Base-by-base conservation (phyloP, 768 basidiomycete genomes). In the Amyloporia xantha region DNA sequence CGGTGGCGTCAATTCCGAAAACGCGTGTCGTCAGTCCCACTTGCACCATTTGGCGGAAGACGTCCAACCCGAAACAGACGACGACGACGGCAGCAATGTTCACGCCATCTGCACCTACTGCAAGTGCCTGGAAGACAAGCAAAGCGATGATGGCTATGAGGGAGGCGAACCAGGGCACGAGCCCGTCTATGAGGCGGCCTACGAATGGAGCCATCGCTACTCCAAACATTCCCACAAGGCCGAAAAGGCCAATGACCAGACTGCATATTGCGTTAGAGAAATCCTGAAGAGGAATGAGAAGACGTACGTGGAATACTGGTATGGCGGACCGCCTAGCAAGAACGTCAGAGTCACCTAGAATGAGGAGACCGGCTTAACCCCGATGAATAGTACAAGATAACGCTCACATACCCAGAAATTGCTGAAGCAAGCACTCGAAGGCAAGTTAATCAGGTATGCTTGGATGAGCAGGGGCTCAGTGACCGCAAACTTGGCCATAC, bases 381-480 rank as follows among this genome's bases (percentile, higher is more conserved):
- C 9, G 38, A 39, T 7, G 20, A 19, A 21, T 41, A 5, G 17
- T 15, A 44, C 13, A 28, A 41, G n/a, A 7, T 17, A 27, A 6
- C 17, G 38, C 20, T 21, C 10, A 41, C 54, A 10, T 41, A 68
- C 71, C 71, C 72, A 71, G 55, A 66, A 72, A 54, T 61, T 67
- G 3, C 63, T 58, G 54, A 75, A 82, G 44, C 79, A 82, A 21
- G 82, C 82, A 51, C 75, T 76, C 11, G 72, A 74, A 23, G 72
- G 72, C 13, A 88, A 60, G 54, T 80, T 77, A 58, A 88, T 71
- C 53, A 88, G 63, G 51, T 74, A 70, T 2, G 73, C 69, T 62
- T 93, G 91, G 9, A 91, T 73, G 25, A 94, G 68, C 19, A 84
- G 66, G 0, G 91, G 91, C 63, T 93, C 87, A 0, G 85, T 92